Base-by-base conservation (phyloP, 352 stramenopile species). In the Synura sp. region DNA sequence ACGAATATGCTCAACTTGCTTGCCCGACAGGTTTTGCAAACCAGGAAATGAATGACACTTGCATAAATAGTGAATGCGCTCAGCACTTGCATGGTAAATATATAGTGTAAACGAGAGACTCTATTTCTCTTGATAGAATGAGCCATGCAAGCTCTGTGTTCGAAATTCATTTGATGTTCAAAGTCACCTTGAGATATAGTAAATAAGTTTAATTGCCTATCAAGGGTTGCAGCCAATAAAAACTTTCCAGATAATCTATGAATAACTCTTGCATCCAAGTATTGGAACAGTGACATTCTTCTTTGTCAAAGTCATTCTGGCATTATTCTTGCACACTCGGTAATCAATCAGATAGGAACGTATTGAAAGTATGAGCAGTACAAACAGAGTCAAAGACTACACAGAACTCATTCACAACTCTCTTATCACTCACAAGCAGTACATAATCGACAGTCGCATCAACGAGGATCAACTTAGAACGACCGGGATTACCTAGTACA, bases 201-300 rank as follows among this genome's bases (percentile, higher is more conserved):
- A 71, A 41, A 71, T 71, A 71, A 71, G 57, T 71, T 71, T 71
- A 71, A 71, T 71, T 71, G 57, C 57, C 57, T 71, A 71, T 71
- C 57, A 71, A 71, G 57, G 57, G 57, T 71, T 71, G 57, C 57
- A 71, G 57, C 38, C 57, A 71, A 71, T 71, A 71, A 71, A 41
- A 71, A 71, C 57, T 71, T 71, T 71, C 57, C 57, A 71, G 57
- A 71, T 71, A 71, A 71, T 71, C 57, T 71, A 71, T 71, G 57
- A 71, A 71, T 71, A 71, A 71, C 57, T 71, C 57, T 71, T 71
- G 57, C 57, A 71, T 71, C 57, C 57, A 22, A 71, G 57, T 71
- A 71, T 71, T 41, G 57, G 57, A 31, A 71, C 57, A 41, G 57
- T 71, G 57, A 71, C 57, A 71, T 71, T 71, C 57, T 71, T 71